Conservation (phyloP, 139 green algal genomes). For the Raphidocelis subcapitata region DNA sequence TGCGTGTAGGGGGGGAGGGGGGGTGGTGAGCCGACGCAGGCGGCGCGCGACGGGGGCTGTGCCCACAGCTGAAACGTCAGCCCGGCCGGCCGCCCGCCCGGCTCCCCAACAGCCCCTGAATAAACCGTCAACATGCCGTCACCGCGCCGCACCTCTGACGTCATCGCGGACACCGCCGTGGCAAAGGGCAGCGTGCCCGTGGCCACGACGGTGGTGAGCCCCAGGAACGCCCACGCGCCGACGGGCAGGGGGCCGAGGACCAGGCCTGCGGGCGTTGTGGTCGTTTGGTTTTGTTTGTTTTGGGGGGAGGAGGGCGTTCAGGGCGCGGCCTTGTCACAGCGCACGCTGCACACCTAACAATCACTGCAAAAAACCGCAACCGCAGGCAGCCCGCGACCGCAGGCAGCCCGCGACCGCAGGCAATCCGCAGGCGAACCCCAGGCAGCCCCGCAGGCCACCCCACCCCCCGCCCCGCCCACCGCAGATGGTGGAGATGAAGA, state of each 20-base stretch:
- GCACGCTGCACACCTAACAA: background rate
- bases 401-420: too few species aligned
- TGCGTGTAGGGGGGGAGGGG: conserved; percentile 57
- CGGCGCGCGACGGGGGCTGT: too few species aligned
- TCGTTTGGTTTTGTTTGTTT: background rate
- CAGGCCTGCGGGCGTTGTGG: conserved; percentile 54
- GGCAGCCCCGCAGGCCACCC: too few species aligned
- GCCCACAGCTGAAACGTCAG: too few species aligned
- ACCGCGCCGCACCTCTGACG: background rate
- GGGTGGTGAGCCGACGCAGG: background rate
- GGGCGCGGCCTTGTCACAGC: background rate
- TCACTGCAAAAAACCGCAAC: background rate
- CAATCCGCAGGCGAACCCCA: too few species aligned
- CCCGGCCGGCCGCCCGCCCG: too few species aligned
- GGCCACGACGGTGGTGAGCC: conserved; percentile 79
- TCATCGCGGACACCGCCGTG: conserved; percentile 21
- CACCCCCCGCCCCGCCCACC: background rate
- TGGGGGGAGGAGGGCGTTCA: background rate
- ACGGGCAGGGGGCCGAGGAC: conserved; percentile 85
- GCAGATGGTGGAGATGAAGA: conserved; percentile 89
- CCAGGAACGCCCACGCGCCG: conserved; percentile 87
- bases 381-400: too few species aligned
- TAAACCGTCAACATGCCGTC: background rate
- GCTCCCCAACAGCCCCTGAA: too few species aligned
- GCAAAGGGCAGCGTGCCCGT: conserved; percentile 94